These are phyloP conservation scores for Crithidia fasciculata DNA, from an alignment of 208 protist species.

Conservation along the genomic window DNA sequence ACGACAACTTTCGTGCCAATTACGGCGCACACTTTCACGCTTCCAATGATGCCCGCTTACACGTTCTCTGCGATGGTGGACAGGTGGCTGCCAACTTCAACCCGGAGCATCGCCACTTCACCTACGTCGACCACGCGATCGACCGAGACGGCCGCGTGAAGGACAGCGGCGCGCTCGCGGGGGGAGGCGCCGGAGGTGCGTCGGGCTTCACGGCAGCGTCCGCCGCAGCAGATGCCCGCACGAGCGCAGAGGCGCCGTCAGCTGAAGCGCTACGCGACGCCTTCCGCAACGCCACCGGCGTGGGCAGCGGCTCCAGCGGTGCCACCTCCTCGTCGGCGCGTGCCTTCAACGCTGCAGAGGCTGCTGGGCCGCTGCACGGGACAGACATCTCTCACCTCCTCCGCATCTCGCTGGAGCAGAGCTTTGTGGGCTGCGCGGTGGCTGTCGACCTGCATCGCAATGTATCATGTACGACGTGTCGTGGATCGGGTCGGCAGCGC, in stretches of 20 bases:
- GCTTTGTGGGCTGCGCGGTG: conserved; percentile 63
- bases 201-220: not conserved
- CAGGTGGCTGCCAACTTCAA: conserved; percentile 82
- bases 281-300: conserved; percentile 51
- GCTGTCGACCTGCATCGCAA: conserved; percentile 50
- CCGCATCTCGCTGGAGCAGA: conserved; percentile 76
- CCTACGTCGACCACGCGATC: conserved; percentile 71
- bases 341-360: conserved; percentile 53
- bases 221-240: not conserved
- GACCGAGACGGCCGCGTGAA: conserved; percentile 12
- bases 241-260: conserved; percentile 11
- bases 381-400: conserved; percentile 68
- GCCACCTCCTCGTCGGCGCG: conserved; percentile 39
- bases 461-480: conserved; percentile 56
- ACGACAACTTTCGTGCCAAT: conserved; percentile 58
- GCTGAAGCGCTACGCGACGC: conserved; percentile 54
- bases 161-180: not conserved
- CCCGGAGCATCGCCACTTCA: conserved; percentile 76
- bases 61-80: conserved; percentile 77
- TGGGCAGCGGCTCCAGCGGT: conserved; percentile 9
- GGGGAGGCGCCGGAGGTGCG: not conserved
- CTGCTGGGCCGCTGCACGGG: conserved; percentile 47
- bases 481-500: conserved; percentile 45
- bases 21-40: conserved; percentile 71
- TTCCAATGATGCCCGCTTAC: conserved; percentile 81